Conservation (phyloP, 345 rosid genomes). For the Sisymbrium irio region DNA sequence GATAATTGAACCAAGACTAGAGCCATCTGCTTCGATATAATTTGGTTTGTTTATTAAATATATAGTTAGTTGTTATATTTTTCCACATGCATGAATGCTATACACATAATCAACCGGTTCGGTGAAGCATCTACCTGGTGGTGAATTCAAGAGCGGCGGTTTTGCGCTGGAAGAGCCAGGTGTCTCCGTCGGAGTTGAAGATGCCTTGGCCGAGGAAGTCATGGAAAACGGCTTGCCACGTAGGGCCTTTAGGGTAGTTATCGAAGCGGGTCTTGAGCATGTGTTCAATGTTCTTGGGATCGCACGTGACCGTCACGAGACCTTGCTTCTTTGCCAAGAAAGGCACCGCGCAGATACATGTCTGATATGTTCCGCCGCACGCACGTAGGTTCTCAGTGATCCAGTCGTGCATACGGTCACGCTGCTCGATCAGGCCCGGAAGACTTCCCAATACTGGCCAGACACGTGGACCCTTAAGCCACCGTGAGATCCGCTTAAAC, state of each 20-base stretch:
- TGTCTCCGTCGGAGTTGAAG: constrained; percentile 86
- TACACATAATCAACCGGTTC: neutral
- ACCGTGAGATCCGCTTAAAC: constrained; percentile 79
- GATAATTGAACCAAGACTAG: neutral
- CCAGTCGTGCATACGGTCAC: constrained; percentile 98
- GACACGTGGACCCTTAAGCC: constrained; percentile 80
- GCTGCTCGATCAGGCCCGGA: constrained; percentile 81
- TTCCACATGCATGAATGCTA: constrained; percentile 10
- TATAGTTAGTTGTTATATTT: too few species aligned
- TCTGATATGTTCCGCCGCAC: constrained; percentile 93
- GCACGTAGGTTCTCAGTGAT: constrained; percentile 91
- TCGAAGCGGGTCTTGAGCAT: constrained; percentile 83
- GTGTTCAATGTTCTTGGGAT: constrained; percentile 83
- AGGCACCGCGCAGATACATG: constrained; percentile 87
- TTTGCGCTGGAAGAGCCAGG: constrained; percentile 91
- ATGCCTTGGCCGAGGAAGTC: constrained; percentile 93
- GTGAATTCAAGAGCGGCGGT: constrained; percentile 98
- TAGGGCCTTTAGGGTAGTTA: constrained; percentile 96
- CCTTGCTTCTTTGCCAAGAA: constrained; percentile 82
- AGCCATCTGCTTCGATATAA: neutral
- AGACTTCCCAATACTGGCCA: constrained; percentile 94
- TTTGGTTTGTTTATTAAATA: neutral
- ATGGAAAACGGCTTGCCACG: constrained; percentile 93
- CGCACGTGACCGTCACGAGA: constrained; percentile 94
- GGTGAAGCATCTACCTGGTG: constrained; percentile 47